Percentiles rank a stretch among this genome's conserved stretches.
Conservation (phyloP, 441 rosid genomes). For the Metrosideros polymorpha region DNA sequence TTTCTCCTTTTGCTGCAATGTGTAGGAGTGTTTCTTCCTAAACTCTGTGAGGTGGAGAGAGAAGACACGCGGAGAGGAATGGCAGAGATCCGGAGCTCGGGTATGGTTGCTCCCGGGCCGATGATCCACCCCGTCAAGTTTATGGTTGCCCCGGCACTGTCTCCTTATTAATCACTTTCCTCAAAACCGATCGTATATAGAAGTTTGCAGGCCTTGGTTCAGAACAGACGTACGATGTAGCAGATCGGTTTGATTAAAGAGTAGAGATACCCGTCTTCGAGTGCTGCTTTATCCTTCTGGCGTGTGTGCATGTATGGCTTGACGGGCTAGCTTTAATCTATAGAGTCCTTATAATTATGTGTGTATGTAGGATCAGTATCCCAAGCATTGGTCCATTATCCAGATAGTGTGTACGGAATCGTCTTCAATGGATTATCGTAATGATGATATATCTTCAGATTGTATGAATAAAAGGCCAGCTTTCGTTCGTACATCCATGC, state of each 20-base stretch:
- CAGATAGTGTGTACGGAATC: neutral
- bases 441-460: neutral
- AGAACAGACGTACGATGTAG: neutral
- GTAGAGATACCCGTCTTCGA: neutral
- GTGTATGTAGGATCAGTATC: neutral
- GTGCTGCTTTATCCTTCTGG: neutral
- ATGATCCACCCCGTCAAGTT: neutral
- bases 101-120: slow-evolving; percentile 38
- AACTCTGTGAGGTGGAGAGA: slow-evolving; percentile 46
- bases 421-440: neutral
- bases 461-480: neutral
- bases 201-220: neutral
- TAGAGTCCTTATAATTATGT: neutral
- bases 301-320: neutral
- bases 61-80: slow-evolving; percentile 35
- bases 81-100: slow-evolving; percentile 52
- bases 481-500: neutral
- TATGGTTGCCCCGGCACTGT: slow-evolving; percentile 11
- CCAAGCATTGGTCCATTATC: neutral
- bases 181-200: neutral
- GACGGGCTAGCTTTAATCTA: neutral
- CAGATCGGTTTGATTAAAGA: neutral
- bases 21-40: slow-evolving; percentile 70
- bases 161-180: slow-evolving; percentile 18
- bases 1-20: neutral